phyloP scores from a whole-genome alignment of 1,139 yeast genomes.

The Blastobotrys petasosporus region DNA sequence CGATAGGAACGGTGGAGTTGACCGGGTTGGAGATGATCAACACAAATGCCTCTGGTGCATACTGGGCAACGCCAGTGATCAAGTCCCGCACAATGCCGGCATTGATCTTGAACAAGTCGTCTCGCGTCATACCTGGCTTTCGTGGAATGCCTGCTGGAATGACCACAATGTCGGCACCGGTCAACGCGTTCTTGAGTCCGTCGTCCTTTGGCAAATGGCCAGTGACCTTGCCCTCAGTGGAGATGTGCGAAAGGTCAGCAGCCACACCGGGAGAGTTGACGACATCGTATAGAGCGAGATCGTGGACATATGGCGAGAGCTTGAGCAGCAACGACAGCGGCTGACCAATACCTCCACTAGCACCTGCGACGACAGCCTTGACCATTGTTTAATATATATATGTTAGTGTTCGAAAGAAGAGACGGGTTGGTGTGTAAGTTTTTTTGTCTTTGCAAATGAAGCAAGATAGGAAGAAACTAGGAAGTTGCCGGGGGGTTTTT shows the following conservation, averaged over 20 bases:
- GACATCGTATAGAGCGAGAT: slow-evolving; percentile 83
- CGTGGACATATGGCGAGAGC: slow-evolving; percentile 78
- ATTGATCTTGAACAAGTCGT: slow-evolving; percentile 94
- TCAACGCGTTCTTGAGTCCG: slow-evolving; percentile 71
- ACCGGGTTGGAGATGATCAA: slow-evolving; percentile 94
- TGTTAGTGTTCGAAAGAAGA: neutral
- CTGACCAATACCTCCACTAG: slow-evolving; percentile 99
- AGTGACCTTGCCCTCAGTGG: slow-evolving; percentile 73
- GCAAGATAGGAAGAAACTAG: neutral
- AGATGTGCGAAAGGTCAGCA: slow-evolving; percentile 89
- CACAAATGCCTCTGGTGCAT: slow-evolving; percentile 82
- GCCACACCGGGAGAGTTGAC: slow-evolving; percentile 97
- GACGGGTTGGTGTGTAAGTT: neutral
- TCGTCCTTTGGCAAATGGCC: slow-evolving; percentile 84
- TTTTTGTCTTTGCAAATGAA: neutral
- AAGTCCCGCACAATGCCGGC: slow-evolving; percentile 93
- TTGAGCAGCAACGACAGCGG: slow-evolving; percentile 88
- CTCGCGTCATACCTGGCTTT: slow-evolving; percentile 97
- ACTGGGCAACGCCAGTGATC: slow-evolving; percentile 81
- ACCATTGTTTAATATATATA: slow-evolving; percentile 14
- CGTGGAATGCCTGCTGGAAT: slow-evolving; percentile 99
- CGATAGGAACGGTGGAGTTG: slow-evolving; percentile 97
- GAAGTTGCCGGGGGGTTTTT: too few relatives aligned
- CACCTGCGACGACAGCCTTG: slow-evolving; percentile 85
- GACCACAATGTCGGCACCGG: slow-evolving; percentile 78